Evolutionary conservation across 192 early-diverging fungal genomes (phyloP), one percentile per base, ranked within the genome.

Genomic region (Backusella macrospora): DNA sequence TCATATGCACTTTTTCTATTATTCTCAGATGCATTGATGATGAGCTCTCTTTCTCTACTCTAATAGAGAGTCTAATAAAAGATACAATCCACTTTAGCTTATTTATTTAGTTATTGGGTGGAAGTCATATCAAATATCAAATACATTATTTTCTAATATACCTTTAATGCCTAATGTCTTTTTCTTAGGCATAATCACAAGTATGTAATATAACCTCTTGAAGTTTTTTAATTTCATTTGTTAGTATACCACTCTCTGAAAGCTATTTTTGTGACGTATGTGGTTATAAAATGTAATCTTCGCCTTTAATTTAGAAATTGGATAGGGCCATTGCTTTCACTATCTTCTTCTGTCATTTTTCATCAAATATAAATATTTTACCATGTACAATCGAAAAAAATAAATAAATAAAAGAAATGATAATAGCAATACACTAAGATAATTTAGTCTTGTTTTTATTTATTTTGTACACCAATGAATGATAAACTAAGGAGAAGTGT

Each of bases 161-260:
- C 97, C 97, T 77, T 99, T 99, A 83, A 99, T 93, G 5, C 84
- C 81, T 21, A 97, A 77, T 23, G 97, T 78, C 55, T 81, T 73
- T 82, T 97, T 97, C 78, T 92, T 93, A 8, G 97, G 95, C 0
- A 96, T 93, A 82, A 88, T 97, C 44, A 96, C 96, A 45, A 99
- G 84, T 99, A 80, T 90, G 86, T 74, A 87, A 96, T 4, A 96
- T 96, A 2, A 90, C 92, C 9, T 95, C 95, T 29, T 78, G 86
- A 6, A 99, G 91, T 78, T 98, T 95, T 77, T 95, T 93, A 75
- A 92, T 83, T 48, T 94, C 93, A 8, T 86, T 77, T 9, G 87
- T 79, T 71, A 86, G 84, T 44, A 94, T 86, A 1, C 93, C 92
- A 65, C 76, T 80, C 78, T 92, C 83, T 90, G 90, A 80, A 55